Evolutionary conservation across 2,329 filamentous ascomycete genomes (phyloP), one percentile per base, ranked within the genome.

Genomic region (Diaporthe vexans): DNA sequence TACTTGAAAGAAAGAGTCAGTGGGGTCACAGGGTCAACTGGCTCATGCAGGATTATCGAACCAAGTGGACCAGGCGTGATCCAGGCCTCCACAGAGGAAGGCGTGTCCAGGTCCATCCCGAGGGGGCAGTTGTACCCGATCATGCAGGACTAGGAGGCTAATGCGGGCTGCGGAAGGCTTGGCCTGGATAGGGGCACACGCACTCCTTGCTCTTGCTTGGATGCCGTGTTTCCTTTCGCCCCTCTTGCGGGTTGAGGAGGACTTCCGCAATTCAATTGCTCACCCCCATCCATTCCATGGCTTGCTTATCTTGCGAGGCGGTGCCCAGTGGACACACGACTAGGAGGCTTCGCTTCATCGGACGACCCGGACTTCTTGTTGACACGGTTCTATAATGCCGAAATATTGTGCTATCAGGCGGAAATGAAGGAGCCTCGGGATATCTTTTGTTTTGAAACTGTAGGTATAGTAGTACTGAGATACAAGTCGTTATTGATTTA

Each of bases 81-180:
- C 59, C 59, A 63, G 59, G 26, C 59, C 26, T 63, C 59, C 59
- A 63, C 59, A 63, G 29, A 15, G 21, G 24, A 29, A 33, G 15
- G 17, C 21, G 3, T 33, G 29, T 46, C 17, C 40, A 33, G 9
- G 46, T n/a, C 26, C 21, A 24, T 63, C 59, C 40, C 19, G 24
- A 63, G 40, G 10, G 59, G 59, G 59, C 59, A 63, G 59, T 63
- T 63, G 40, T 48, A 63, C 29, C 59, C 59, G 59, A 48, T 21
- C 17, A 10, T 3, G 59, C 43, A n/a, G 59, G 17, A 63, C 40
- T 26, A 26, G n/a, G 19, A n/a, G 21, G 40, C 59, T 37, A 46
- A 48, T 63, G 40, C 43, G 17, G 24, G 21, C 40, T 48, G n/a
- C 24, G 9, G 13, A 46, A 63, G 37, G 58, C 29, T 61, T 61